A percentile compares a stretch with the other conserved stretches of the same genome.
These are phyloP conservation scores for Fraxinus baroniana DNA, from an alignment of 305 asterid species.

Conservation along the genomic window DNA sequence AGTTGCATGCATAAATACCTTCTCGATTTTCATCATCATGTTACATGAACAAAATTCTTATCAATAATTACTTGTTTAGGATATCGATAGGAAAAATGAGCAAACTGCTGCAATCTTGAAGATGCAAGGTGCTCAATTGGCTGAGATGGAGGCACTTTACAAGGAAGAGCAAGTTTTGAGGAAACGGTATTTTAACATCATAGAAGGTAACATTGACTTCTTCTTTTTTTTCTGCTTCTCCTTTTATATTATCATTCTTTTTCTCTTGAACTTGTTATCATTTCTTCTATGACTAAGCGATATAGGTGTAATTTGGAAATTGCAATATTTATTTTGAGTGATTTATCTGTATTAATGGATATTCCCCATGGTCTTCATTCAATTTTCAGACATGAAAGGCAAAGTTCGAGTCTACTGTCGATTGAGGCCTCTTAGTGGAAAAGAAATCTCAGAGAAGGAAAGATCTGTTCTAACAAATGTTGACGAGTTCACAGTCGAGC, in stretches of 20 bases:
- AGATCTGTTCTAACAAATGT: constrained; percentile 50
- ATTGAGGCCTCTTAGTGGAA: constrained; percentile 79
- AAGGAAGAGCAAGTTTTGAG: constrained; percentile 90
- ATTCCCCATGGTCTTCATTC: constrained; percentile 12
- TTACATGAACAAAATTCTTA: constrained; percentile 16
- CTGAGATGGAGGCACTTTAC: constrained; percentile 90
- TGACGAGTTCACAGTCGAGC: constrained; percentile 91
- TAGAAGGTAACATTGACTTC: constrained; percentile 59
- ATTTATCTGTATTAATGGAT: constrained; percentile 16
- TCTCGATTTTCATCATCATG: not conserved
- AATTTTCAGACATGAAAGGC: constrained; percentile 80
- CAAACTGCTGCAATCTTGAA: constrained; percentile 90
- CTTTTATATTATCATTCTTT: not conserved
- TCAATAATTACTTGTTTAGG: constrained; percentile 41
- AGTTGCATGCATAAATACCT: not conserved
- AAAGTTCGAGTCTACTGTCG: constrained; percentile 92
- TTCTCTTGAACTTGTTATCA: constrained; percentile 1
- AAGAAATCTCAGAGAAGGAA: constrained; percentile 68
- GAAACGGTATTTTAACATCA: constrained; percentile 80
- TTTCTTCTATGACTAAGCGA: constrained; percentile 2
- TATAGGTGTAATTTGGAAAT: not conserved
- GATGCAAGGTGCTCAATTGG: constrained; percentile 92
- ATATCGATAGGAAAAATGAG: constrained; percentile 85
- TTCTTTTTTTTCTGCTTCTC: not conserved
- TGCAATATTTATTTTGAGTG: constrained; percentile 2